Percentiles rank a stretch among this genome's conserved stretches.
Evolutionary conservation across 331 rosid species (phyloP).

Genomic region (Telfairia occidentalis): DNA sequence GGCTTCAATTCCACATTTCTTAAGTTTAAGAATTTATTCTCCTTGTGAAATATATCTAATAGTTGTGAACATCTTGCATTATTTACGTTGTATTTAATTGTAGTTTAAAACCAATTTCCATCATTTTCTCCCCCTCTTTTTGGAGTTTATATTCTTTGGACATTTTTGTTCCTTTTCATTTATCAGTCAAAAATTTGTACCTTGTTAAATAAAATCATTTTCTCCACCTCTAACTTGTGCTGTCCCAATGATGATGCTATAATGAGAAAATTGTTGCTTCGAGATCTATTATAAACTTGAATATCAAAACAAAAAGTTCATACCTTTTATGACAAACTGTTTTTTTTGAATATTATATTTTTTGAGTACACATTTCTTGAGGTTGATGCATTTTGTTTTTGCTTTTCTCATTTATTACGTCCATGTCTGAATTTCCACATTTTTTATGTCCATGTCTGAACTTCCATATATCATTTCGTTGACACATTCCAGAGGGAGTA

Average conservation of each 20-base stretch:
- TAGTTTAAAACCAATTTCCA: neutral
- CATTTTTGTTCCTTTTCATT: too few relatives aligned
- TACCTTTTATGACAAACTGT: neutral
- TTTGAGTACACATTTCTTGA: neutral
- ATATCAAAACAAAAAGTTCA: neutral
- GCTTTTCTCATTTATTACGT: neutral
- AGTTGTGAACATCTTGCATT: neutral
- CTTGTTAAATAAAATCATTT: too few relatives aligned
- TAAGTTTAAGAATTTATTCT: neutral
- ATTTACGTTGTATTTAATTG: neutral
- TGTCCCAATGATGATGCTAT: neutral
- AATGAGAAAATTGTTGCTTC: neutral
- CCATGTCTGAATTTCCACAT: neutral
- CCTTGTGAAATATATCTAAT: neutral
- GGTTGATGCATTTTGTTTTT: neutral
- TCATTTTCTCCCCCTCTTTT: neutral
- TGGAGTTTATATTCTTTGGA: too few relatives aligned
- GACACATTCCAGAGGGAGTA: slow-evolving; percentile 64
- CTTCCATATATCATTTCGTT: neutral
- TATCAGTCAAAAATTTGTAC: too few relatives aligned
- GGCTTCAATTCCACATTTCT: neutral
- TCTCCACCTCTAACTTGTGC: neutral
- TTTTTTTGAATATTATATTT: neutral
- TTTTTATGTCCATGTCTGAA: too few relatives aligned
- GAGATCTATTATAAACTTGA: neutral